Evolutionary conservation across 2,329 filamentous ascomycete species (phyloP).

Genomic region (Venturia asperata): DNA sequence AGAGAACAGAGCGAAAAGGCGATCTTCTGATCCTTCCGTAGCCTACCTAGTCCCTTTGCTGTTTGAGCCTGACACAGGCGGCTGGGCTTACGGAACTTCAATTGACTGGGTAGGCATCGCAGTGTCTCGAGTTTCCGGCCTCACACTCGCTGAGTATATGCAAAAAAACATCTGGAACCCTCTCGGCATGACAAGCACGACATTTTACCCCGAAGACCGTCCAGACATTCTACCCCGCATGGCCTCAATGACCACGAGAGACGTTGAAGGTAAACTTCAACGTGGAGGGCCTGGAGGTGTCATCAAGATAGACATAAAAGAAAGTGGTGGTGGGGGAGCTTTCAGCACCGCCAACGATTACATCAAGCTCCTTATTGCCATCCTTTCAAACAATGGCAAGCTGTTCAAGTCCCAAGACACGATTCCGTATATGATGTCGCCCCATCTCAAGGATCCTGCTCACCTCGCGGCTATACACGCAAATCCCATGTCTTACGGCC

Average conservation of each 20-base stretch:
- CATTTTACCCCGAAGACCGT: conserved; percentile 23
- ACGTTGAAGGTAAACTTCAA: conserved; percentile 22
- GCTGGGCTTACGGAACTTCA: conserved; percentile 44
- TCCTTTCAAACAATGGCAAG: conserved; percentile 22
- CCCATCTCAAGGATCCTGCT: conserved; percentile 23
- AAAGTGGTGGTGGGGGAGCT: conserved; percentile 25
- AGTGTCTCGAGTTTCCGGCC: conserved; percentile 37
- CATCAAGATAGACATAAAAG: conserved; percentile 20
- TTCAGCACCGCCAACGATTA: conserved; percentile 25
- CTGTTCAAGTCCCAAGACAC: conserved; percentile 23
- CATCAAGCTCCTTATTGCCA: conserved; percentile 25
- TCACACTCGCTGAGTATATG: conserved; percentile 22
- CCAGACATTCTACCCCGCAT: conserved; percentile 23
- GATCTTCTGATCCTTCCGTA: conserved; percentile 30
- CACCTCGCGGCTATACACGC: conserved; percentile 18
- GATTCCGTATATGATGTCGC: conserved; percentile 25
- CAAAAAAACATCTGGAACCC: conserved; percentile 19
- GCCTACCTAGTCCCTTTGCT: conserved; percentile 32
- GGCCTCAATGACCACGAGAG: conserved; percentile 23
- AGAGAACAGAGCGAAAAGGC: conserved; percentile 24
- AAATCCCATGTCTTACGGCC: conserved; percentile 15
- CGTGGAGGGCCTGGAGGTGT: background rate
- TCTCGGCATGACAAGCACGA: conserved; percentile 23
- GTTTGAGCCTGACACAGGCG: conserved; percentile 39
- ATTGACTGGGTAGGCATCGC: conserved; percentile 44